Evolutionary conservation across 768 basidiomycete genomes (phyloP), one percentile per base, ranked within the genome.

Genomic region (Tremella mesenterica): DNA sequence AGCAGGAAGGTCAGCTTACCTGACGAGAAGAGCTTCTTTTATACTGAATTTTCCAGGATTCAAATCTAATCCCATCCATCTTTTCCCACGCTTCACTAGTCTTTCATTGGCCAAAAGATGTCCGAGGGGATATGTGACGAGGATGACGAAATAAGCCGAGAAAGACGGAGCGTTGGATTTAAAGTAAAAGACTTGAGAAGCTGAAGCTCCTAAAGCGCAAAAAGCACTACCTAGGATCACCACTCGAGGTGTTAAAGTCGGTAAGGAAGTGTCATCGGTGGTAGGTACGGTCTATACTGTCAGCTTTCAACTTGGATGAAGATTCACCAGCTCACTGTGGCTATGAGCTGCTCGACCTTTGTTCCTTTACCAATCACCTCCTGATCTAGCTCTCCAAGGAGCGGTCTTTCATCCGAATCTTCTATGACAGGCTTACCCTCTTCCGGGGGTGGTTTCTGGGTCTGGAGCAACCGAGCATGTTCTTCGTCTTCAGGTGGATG

Each of bases 171-270:
- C 66, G 44, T 70, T 72, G 13, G 61, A 59, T 43, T 72, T 74
- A 67, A 74, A 74, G 59, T 73, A 72, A 53, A 72, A 72, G 6
- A 72, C 58, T 54, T 69, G 58, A 20, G 71, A 70, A 0, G 72
- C 67, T 4, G 63, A 65, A 5, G 74, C 72, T 4, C 72, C 74
- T 0, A 72, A 31, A 4, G 71, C 45, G 33, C 72, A 73, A 59
- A 74, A 74, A 2, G 65, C 29, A 1, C 56, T 54, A 10, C 73
- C 73, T 18, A 74, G 60, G 13, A 73, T n/a, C 13, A 74, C 48
- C 21, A 63, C 68, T 14, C 74, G 56, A 4, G 72, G 53, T 0
- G 74, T 75, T 27, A 75, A 51, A 0, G 71, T 69, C 0, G 72
- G 71, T 14, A 73, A 48, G 2, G 64, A 52, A 0, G 72, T 68